Base-by-base conservation (phyloP, 768 basidiomycete species). In the Grammothele lineata region DNA sequence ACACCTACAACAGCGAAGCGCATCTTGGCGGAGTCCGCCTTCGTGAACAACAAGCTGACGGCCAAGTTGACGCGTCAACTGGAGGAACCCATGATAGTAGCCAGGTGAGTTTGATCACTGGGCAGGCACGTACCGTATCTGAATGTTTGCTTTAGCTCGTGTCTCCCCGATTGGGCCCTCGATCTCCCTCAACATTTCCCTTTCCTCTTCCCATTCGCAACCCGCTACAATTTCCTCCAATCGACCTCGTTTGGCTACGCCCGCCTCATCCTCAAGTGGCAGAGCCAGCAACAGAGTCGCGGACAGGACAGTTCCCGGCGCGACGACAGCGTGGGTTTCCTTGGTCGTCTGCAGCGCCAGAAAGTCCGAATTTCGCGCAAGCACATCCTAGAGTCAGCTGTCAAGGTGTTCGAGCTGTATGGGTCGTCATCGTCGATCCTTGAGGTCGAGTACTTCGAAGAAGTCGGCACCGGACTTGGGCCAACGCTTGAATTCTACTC, bases 401-500 rank as follows among this genome's bases (percentile, higher is more conserved):
- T 94, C 60, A 97, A 97, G 66, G 91, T 94, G 8, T 91, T 99
- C 54, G 93, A 95, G 62, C 79, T 98, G 40, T 99, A 97, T 57
- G 96, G 96, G 1, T 90, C 91, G 0, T 92, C 91, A 2, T 89
- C 87, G 4, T 92, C 92, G 0, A 82, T 97, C 18, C 77, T 99
- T 34, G 96, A 99, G 64, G 92, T 98, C 41, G 94, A 99, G 69
- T 98, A 97, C 70, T 97, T 97, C 60, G 92, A 96, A 61, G 96
- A 99, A 72, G 94, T 97, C 39, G 96, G 96, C 17, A 98, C 95
- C 7, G 96, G 96, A 17, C 72, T 99, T 10, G 96, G 96, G 3
- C 96, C 96, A 6, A 98, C 96, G 21, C 75, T 98, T 19, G 96
- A 99, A 69, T 99, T 99, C 69, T 99, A 98, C 66, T 89, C 94